Percentiles rank a stretch among this genome's conserved stretches.
phyloP scores from a whole-genome alignment of 1,284 basidiomycete species.

The Xerocomus amazonicus region DNA sequence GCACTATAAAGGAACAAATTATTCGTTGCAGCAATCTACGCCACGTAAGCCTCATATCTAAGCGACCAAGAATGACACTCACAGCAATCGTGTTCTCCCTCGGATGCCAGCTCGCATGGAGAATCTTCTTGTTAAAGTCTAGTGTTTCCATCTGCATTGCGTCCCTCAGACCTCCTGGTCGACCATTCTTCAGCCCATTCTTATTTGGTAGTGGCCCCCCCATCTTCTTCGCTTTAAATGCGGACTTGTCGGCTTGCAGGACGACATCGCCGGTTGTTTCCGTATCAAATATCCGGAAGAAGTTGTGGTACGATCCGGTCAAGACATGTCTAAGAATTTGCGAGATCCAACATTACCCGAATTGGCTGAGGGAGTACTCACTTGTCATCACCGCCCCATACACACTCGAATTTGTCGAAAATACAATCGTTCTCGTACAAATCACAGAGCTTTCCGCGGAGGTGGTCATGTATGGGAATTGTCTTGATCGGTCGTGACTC shows the following conservation, averaged over 20 bases:
- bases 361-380: constrained; percentile 44
- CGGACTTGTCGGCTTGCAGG: constrained; percentile 98
- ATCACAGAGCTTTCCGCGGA: constrained; percentile 96
- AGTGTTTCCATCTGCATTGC: constrained; percentile 87
- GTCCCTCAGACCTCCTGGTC: constrained; percentile 70
- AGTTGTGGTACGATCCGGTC: constrained; percentile 99
- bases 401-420: constrained; percentile 99
- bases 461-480: constrained; percentile 98
- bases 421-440: constrained; percentile 99
- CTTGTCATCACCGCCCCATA: constrained; percentile 94
- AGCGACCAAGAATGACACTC: constrained; percentile 34
- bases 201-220: constrained; percentile 76
- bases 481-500: constrained; percentile 96
- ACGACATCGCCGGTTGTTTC: constrained; percentile 90
- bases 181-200: constrained; percentile 67
- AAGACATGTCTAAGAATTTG: constrained; percentile 70
- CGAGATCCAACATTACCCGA: constrained; percentile 7
- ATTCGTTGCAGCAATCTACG: constrained; percentile 90
- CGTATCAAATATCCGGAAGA: constrained; percentile 99
- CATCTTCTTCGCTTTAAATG: constrained; percentile 99
- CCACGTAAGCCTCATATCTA: constrained; percentile 7
- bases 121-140: constrained; percentile 99
- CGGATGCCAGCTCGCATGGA: constrained; percentile 97
- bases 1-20: constrained; percentile 88
- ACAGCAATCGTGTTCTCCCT: constrained; percentile 96